phyloP scores from a whole-genome alignment of 1,284 basidiomycete genomes.

The Trichosporon sp. region DNA sequence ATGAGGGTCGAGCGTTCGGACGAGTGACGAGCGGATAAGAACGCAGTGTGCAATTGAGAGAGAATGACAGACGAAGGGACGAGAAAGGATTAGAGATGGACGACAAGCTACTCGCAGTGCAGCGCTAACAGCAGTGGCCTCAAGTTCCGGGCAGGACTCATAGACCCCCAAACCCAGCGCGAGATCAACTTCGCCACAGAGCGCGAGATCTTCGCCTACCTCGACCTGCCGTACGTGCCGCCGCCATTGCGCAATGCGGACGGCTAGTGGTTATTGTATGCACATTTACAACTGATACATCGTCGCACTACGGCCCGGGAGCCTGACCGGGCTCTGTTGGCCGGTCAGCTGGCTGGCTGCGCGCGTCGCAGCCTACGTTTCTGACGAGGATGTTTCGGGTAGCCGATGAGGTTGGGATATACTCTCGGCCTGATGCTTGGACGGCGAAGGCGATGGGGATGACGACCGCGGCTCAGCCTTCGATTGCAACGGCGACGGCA shows the following conservation, averaged over 20 bases:
- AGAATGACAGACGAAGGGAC: too few relatives aligned
- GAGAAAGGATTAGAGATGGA: too few relatives aligned
- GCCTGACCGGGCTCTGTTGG: neutral
- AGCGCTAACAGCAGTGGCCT: conserved; percentile 25
- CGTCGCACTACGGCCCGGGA: neutral
- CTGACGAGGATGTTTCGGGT: neutral
- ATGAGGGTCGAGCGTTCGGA: too few relatives aligned
- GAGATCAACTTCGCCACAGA: conserved; percentile 44
- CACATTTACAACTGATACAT: neutral
- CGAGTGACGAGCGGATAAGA: too few relatives aligned
- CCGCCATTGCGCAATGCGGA: conserved; percentile 47
- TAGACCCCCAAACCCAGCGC: conserved; percentile 28
- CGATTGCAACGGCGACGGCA: neutral
- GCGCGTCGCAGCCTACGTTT: neutral
- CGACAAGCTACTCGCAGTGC: too few relatives aligned
- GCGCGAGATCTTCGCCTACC: conserved; percentile 39
- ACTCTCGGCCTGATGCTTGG: neutral
- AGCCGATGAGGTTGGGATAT: neutral
- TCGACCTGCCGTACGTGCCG: conserved; percentile 41
- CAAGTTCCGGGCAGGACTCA: conserved; percentile 44
- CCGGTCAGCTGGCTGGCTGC: neutral
- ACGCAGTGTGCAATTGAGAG: too few relatives aligned
- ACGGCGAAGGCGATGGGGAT: neutral
- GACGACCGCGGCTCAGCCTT: neutral
- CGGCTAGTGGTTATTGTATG: conserved; percentile 18